Conservation (phyloP, 2,329 filamentous ascomycete species). For the Ophidiomyces ophidiicola region DNA sequence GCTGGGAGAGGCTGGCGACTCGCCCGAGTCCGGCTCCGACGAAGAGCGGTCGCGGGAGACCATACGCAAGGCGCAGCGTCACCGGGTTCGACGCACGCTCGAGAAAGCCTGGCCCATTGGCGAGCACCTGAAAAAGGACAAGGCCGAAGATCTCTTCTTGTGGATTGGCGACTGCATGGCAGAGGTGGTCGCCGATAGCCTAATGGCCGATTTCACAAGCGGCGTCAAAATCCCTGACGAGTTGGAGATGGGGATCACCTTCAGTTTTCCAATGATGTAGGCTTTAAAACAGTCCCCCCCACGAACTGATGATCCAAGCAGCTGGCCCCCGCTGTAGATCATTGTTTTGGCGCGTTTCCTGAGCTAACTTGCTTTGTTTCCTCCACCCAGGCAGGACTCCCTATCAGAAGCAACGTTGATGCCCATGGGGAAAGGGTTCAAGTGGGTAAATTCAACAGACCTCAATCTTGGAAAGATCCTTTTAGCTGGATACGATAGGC, state of each 20-base stretch:
- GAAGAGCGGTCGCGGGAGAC: conserved; percentile 29
- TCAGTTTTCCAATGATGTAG: conserved; percentile 41
- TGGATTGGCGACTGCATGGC: conserved; percentile 73
- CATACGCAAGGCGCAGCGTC: conserved; percentile 37
- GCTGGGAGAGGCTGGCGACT: conserved; percentile 32
- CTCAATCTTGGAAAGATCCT: conserved; percentile 44
- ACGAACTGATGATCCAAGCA: not conserved
- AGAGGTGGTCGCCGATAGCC: conserved; percentile 50
- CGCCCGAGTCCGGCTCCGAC: conserved; percentile 19
- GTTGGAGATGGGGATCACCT: conserved; percentile 39
- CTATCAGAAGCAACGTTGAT: conserved; percentile 44
- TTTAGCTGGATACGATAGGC: conserved; percentile 42
- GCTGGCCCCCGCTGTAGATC: not conserved
- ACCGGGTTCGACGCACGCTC: conserved; percentile 35
- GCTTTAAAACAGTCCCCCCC: conserved; percentile 15
- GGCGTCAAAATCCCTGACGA: conserved; percentile 31
- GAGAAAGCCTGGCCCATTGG: conserved; percentile 44
- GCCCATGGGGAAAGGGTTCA: conserved; percentile 47
- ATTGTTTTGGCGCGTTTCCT: not conserved
- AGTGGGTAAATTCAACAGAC: conserved; percentile 40
- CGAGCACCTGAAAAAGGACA: conserved; percentile 48
- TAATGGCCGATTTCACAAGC: conserved; percentile 30
- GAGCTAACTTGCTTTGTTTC: conserved; percentile 12
- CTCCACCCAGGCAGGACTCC: conserved; percentile 36
- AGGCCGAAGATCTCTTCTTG: conserved; percentile 61